Base-by-base conservation (phyloP, 768 basidiomycete genomes). In the Naganishia friedmannii region DNA sequence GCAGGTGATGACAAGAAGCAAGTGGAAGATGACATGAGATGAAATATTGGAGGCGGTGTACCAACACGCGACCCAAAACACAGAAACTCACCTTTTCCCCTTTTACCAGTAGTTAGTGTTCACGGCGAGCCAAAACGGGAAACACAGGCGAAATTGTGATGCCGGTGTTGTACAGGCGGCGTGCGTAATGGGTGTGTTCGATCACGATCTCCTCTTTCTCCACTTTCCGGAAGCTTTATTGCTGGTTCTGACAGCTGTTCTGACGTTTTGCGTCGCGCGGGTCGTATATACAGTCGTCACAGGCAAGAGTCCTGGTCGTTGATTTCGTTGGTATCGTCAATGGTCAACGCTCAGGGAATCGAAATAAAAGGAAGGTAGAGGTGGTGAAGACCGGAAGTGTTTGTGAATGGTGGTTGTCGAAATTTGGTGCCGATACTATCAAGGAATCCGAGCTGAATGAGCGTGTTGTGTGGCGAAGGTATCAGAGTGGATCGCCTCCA, bases 71-170 rank as follows among this genome's bases (percentile, higher is more conserved):
- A 32, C 6, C n/a, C 34, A 58, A n/a, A 17, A 34, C 54, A 56
- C 29, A 34, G 32, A 31, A 34, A 58, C 57, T 58, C 57, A 58
- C 57, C 54, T 32, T 32, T 56, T 31, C 15, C 15, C 34, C 12
- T 4, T 37, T 4, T 37, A 12, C n/a, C n/a, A n/a, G n/a, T n/a
- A n/a, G n/a, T n/a, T n/a, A n/a, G n/a, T 42, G 9, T 42, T 17
- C 42, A 13, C 54, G 57, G 34, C 29, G 57, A 58, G 57, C 57
- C 34, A 58, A 58, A 58, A 58, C 34, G 57, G 57, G 34, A 32
- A 58, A 23, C 57, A 58, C 42, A 42, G 15, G 42, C 9, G 23
- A 37, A 37, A 58, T 58, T 9, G 9, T 10, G 21, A 23, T 32
- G 57, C 31, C 37, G 57, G 28, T 32, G n/a, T 23, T 13, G 32